Evolutionary conservation across 106 monocot species (phyloP), one percentile per base, ranked within the genome.

Genomic region (Posidonia australis): DNA sequence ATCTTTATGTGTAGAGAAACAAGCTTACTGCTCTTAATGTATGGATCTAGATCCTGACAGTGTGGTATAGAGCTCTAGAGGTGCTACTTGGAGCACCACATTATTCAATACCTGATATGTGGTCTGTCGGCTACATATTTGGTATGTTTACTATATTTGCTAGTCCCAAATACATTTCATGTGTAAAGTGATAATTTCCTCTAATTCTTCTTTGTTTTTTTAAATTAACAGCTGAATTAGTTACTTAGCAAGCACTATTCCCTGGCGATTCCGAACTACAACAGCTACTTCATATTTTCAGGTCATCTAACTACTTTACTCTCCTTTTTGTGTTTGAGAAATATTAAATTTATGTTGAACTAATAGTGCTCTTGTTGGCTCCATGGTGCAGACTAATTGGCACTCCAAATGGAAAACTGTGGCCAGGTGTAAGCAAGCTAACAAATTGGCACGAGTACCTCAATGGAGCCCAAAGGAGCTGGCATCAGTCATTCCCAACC

Each of bases 211-310:
- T n/a, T n/a, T n/a, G 11, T 24, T 48, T 59, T 11, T 24, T 46
- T 67, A 9, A 14, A 17, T 60, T 18, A 36, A 31, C 58, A 86
- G 92, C 92, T 77, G 92, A 92, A 77, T 63, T 98, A 47, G 79
- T 81, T 25, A 87, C 98, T 11, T 87, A 74, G 14, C 80, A 91
- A 76, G 74, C 98, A 23, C 75, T 91, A 10, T 98, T 98, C 70
- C 68, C 84, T 54, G 90, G 98, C 7, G 98, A 98, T 58, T 98
- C 98, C 54, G 98, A 98, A 60, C 67, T 91, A n/a, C n/a, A n/a
- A n/a, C n/a, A n/a, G n/a, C n/a, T n/a, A n/a, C n/a, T n/a, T n/a
- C n/a, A n/a, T n/a, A n/a, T n/a, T n/a, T n/a, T n/a, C n/a, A n/a
- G n/a, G n/a, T n/a, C n/a, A n/a, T n/a, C n/a, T n/a, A n/a, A n/a